Conservation (phyloP, 495 filamentous ascomycete species). For the Trichodelitschia bisporula region DNA sequence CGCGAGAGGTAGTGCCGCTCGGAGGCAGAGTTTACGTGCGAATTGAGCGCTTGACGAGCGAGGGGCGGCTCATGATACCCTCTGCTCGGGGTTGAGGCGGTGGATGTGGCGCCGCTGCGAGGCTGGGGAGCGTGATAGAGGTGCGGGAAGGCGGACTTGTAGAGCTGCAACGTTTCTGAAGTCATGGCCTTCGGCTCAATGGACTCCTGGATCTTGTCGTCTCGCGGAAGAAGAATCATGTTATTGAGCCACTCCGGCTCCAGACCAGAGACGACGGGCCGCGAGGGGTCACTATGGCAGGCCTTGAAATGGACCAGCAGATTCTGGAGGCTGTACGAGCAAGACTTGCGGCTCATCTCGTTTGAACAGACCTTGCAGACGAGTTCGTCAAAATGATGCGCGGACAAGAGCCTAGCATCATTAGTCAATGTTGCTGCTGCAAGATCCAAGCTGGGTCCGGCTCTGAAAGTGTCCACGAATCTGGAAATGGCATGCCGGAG, state of each 20-base stretch:
- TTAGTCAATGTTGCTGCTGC: constrained; percentile 43
- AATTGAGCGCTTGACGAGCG: no score
- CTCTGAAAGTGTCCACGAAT: constrained; percentile 27
- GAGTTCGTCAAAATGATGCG: constrained; percentile 39
- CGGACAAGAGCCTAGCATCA: constrained; percentile 36
- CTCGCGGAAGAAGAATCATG: constrained; percentile 44
- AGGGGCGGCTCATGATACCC: no score
- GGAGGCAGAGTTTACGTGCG: no score
- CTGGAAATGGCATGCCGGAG: constrained; percentile 33
- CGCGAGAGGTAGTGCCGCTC: no score
- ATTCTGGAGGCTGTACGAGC: constrained; percentile 29
- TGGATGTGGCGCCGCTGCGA: no score
- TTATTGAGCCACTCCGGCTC: constrained; percentile 35
- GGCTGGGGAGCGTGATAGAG: no score
- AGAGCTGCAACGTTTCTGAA: constrained; percentile 25
- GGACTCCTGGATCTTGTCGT: constrained; percentile 22
- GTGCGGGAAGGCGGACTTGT: constrained; percentile 1
- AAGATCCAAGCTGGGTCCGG: constrained; percentile 29
- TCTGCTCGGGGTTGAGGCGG: constrained; percentile 2
- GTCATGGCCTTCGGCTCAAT: constrained; percentile 27
- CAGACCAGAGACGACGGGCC: constrained; percentile 7
- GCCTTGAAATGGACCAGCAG: constrained; percentile 44
- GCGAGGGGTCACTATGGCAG: constrained; percentile 22
- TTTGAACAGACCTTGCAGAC: constrained; percentile 32
- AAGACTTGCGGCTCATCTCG: not conserved